Conservation (phyloP, 2,329 filamentous ascomycete species). For the Fusarium tanahbumbuense region DNA sequence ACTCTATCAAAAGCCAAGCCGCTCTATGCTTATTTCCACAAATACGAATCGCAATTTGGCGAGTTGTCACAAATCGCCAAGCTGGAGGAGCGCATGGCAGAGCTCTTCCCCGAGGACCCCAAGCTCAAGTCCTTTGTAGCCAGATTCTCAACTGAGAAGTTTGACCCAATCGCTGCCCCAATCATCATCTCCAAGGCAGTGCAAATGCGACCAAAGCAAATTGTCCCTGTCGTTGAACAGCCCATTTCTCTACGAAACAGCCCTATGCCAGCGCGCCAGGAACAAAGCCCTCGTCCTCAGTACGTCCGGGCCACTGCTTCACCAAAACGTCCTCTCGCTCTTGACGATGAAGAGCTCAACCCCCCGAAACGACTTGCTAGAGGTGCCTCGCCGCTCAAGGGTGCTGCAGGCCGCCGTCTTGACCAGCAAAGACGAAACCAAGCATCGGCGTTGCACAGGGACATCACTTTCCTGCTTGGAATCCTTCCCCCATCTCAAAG, state of each 20-base stretch:
- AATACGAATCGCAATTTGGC: slow-evolving; percentile 94
- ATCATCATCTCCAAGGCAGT: slow-evolving; percentile 84
- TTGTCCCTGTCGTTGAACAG: slow-evolving; percentile 67
- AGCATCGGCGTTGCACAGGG: slow-evolving; percentile 76
- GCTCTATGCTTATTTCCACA: slow-evolving; percentile 91
- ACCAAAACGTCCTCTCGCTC: slow-evolving; percentile 70
- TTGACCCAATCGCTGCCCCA: slow-evolving; percentile 84
- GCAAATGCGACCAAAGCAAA: slow-evolving; percentile 76
- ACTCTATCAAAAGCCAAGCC: slow-evolving; percentile 80
- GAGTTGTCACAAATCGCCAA: slow-evolving; percentile 91
- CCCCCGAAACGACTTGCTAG: slow-evolving; percentile 88
- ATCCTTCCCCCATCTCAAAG: slow-evolving; percentile 79
- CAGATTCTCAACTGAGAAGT: slow-evolving; percentile 76
- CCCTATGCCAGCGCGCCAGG: slow-evolving; percentile 52
- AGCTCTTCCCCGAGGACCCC: slow-evolving; percentile 91
- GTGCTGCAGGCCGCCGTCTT: slow-evolving; percentile 84
- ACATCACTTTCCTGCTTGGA: slow-evolving; percentile 72
- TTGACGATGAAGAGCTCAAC: slow-evolving; percentile 78
- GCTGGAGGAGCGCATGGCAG: slow-evolving; percentile 90
- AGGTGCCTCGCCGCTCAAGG: slow-evolving; percentile 93
- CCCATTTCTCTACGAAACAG: slow-evolving; percentile 59
- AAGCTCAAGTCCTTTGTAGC: slow-evolving; percentile 79
- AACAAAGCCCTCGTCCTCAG: slow-evolving; percentile 61
- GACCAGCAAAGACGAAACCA: slow-evolving; percentile 79
- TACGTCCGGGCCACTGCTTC: slow-evolving; percentile 63